Conservation (phyloP, 331 rosid species). For the Pyrus hybrid region DNA sequence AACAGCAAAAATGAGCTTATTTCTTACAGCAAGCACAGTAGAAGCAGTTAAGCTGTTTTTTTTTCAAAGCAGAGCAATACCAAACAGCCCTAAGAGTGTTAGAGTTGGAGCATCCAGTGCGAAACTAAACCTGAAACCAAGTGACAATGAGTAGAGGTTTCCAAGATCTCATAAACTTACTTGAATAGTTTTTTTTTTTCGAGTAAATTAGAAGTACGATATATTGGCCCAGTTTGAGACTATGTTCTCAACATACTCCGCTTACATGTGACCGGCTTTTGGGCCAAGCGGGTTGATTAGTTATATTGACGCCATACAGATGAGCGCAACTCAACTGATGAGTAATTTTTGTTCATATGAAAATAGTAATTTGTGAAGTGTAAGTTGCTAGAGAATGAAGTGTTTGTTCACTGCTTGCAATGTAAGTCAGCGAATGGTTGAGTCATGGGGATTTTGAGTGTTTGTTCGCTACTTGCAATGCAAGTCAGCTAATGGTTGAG, state of each 20-base stretch:
- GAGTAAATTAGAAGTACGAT: background rate
- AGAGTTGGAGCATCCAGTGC: background rate
- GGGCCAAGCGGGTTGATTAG: background rate
- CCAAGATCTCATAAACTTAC: too few species aligned
- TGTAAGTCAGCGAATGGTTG: background rate
- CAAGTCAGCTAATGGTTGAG: background rate
- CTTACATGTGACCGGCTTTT: background rate
- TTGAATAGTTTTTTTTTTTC: too few species aligned
- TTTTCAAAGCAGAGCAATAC: too few species aligned
- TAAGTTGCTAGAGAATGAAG: background rate
- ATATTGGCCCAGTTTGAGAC: background rate
- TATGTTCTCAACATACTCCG: background rate
- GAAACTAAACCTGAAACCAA: background rate
- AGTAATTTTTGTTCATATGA: background rate
- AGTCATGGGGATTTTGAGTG: too few species aligned
- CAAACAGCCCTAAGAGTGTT: background rate
- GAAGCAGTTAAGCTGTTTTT: too few species aligned
- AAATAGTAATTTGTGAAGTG: background rate
- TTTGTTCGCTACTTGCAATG: background rate
- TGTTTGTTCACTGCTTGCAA: background rate
- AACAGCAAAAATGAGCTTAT: too few species aligned
- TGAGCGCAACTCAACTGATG: background rate
- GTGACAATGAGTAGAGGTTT: background rate
- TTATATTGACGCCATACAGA: background rate
- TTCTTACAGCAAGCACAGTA: too few species aligned